Percentiles rank a stretch among this genome's conserved stretches.
phyloP scores from a whole-genome alignment of 345 rosid genomes.

The Arabidopsis suecica region DNA sequence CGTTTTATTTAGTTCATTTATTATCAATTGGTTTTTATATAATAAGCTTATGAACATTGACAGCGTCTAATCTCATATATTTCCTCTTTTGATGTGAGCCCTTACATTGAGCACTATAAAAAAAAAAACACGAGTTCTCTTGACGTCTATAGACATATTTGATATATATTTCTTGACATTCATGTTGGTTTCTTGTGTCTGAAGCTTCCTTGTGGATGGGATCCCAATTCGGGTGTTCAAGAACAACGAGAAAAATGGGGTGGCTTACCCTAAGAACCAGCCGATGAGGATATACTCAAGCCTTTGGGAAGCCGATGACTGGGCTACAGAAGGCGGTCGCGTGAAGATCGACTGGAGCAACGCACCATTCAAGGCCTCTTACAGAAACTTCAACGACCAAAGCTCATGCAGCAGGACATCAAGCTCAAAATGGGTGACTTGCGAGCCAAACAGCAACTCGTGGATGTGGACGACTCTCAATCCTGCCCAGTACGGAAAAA shows the following conservation, averaged over 20 bases:
- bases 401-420: conserved; percentile 47
- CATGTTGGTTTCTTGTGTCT: neutral
- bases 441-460: conserved; percentile 32
- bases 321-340: conserved; percentile 67
- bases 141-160: neutral
- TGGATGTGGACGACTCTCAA: conserved; percentile 50
- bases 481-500: conserved; percentile 32
- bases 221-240: conserved; percentile 65
- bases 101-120: neutral
- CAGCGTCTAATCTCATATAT: neutral
- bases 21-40: neutral
- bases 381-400: conserved; percentile 45
- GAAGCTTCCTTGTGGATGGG: conserved; percentile 60
- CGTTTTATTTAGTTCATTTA: too few relatives aligned
- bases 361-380: conserved; percentile 60
- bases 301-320: conserved; percentile 63
- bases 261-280: conserved; percentile 55
- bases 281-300: conserved; percentile 66
- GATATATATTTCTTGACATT: neutral
- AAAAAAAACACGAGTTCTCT: neutral
- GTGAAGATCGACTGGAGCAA: conserved; percentile 59
- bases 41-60: neutral
- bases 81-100: neutral
- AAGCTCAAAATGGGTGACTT: conserved; percentile 37
- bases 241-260: conserved; percentile 55